phyloP scores from a whole-genome alignment of 805 yeast species.

The Yarrowia hollandica region DNA sequence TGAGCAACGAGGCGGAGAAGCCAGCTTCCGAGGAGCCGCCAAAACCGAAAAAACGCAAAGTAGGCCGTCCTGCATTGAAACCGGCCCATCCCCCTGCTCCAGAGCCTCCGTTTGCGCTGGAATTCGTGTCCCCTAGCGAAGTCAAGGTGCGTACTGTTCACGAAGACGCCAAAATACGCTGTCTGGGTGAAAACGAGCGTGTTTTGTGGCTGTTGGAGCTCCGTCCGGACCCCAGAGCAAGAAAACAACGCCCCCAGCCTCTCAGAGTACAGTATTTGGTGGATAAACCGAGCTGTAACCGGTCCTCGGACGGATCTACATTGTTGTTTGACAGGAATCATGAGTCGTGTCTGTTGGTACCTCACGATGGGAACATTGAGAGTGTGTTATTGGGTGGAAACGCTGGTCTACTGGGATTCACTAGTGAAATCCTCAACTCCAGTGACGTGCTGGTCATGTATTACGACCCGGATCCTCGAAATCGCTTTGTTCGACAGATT shows the following conservation, averaged over 20 bases:
- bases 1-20: neutral
- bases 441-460: neutral
- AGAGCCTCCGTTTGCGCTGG: neutral
- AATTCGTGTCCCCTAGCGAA: neutral
- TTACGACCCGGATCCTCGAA: neutral
- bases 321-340: neutral
- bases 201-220: constrained; percentile 9
- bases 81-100: neutral
- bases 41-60: constrained; percentile 4
- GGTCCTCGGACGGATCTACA: neutral
- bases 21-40: neutral
- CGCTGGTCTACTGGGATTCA: constrained; percentile 3
- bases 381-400: neutral
- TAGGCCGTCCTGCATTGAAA: neutral
- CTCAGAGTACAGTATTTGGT: constrained; percentile 6
- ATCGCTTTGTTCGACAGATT: neutral
- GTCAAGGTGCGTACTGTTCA: neutral
- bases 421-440: neutral
- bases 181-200: constrained; percentile 19
- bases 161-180: neutral
- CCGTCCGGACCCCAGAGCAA: neutral
- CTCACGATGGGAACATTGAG: neutral
- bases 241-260: neutral
- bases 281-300: neutral
- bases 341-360: neutral